Base-by-base conservation (phyloP, 1,284 basidiomycete species). In the Tylopilus microsporus region DNA sequence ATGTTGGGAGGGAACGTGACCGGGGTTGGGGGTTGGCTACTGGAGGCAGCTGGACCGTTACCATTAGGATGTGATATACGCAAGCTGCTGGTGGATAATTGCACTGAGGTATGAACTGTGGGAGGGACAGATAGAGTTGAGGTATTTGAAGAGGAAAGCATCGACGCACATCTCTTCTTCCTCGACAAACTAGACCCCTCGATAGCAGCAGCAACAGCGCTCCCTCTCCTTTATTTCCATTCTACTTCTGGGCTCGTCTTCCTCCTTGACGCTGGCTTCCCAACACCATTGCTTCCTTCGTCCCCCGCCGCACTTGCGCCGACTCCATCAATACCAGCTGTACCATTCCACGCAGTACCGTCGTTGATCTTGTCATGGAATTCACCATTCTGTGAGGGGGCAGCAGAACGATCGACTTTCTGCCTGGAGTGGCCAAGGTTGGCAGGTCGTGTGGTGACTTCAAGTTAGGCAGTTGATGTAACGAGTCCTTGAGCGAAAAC, bases 401-500 rank as follows among this genome's bases (percentile, higher is more conserved):
- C 66, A 2, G 70, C 56, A 46, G 69, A 60, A 51, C 70, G 58
- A 68, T 60, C 12, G 72, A 70, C 52, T 37, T 86, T 79, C 51
- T 83, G 77, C 3, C 87, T 79, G 2, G 77, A 73, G 34, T 89
- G 83, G 10, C 68, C 62, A 66, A 86, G 92, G 60, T 78, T 78
- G 41, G 91, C 82, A 1, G 77, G 73, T 21, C 80, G 83, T 50
- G 77, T 80, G 0, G 78, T 76, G 7, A 81, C 76, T 45, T 79
- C 25, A 25, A 25, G 25, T 25, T 25, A 79, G 49, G 81, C 73
- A 2, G 82, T 79, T 0, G 84, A 80, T 2, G 82, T 25, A 25
- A 25, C 25, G 25, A 25, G 25, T 25, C 25, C 78, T 3, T 82
- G 80, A 16, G 94, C 91, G 67, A 95, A 94, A 70, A 83, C 84